Conservation (phyloP, 345 rosid genomes). For the Geranium rotundifolium region DNA sequence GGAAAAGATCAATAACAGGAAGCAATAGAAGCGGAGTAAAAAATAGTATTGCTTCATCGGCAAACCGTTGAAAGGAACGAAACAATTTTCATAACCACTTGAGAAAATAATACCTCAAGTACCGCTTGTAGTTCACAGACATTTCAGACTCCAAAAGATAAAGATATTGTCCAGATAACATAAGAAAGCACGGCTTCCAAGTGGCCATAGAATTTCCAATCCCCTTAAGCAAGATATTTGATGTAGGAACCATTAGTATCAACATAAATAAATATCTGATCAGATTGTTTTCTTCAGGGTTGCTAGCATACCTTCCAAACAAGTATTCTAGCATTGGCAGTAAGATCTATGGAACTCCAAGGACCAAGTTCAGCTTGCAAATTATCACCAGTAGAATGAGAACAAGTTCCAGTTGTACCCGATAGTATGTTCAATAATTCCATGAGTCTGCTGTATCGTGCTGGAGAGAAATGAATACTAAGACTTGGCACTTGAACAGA, state of each 20-base stretch:
- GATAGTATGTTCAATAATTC: constrained; percentile 52
- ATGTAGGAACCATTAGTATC: constrained; percentile 1
- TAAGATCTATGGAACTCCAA: constrained; percentile 67
- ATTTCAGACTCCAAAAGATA: constrained; percentile 73
- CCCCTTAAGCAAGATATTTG: constrained; percentile 40
- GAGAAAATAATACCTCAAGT: constrained; percentile 49
- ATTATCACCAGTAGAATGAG: constrained; percentile 55
- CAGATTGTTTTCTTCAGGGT: constrained; percentile 5
- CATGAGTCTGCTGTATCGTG: constrained; percentile 61
- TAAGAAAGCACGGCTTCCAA: constrained; percentile 89
- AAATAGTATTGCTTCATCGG: not conserved
- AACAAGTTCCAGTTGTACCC: constrained; percentile 43
- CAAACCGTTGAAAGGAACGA: not conserved
- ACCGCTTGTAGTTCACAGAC: constrained; percentile 71
- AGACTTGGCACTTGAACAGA: constrained; percentile 95
- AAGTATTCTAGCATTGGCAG: constrained; percentile 63
- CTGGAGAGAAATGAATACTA: constrained; percentile 89
- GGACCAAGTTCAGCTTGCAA: constrained; percentile 44
- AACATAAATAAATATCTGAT: constrained; percentile 15
- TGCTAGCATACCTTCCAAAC: constrained; percentile 73
- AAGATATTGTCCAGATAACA: constrained; percentile 74
- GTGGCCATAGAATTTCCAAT: constrained; percentile 86
- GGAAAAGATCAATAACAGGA: not conserved
- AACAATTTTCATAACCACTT: not conserved
- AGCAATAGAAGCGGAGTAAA: no score